These are phyloP conservation scores for Hypoxylon fuscum DNA, from an alignment of 495 filamentous ascomycete species.

Conservation along the genomic window DNA sequence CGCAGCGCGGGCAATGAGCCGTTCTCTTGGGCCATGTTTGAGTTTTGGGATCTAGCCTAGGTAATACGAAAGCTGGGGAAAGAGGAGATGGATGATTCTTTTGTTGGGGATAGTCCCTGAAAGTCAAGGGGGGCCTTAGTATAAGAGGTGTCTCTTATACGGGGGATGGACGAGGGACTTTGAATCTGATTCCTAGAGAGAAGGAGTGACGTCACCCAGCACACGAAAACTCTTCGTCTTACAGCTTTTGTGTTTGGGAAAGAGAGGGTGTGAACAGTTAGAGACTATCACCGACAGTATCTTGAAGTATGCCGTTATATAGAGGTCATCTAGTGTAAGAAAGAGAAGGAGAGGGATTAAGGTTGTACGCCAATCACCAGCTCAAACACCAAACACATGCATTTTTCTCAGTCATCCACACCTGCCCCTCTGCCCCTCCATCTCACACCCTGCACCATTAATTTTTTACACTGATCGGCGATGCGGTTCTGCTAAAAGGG, in stretches of 20 bases:
- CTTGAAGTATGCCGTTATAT: background rate
- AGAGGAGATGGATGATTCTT: background rate
- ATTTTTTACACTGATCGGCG: conserved; percentile 22
- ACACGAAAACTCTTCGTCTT: conserved; percentile 9
- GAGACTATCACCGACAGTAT: background rate
- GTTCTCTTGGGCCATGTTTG: conserved; percentile 29
- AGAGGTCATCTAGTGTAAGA: background rate
- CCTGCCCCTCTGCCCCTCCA: conserved; percentile 21
- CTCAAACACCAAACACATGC: conserved; percentile 27
- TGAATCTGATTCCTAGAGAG: background rate
- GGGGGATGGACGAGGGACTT: no score
- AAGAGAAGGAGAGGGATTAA: conserved; percentile 22
- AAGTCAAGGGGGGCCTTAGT: background rate
- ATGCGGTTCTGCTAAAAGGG: conserved; percentile 30
- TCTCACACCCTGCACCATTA: background rate
- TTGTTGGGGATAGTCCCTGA: background rate
- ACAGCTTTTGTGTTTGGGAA: background rate
- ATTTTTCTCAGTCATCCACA: conserved; percentile 9
- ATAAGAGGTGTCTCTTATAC: background rate
- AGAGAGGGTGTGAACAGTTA: background rate
- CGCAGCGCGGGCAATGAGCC: conserved; percentile 62
- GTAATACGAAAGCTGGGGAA: no score
- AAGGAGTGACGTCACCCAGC: conserved; percentile 29
- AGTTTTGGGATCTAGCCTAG: background rate
- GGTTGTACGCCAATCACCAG: conserved; percentile 18